These are phyloP conservation scores for Macaranga tanarius DNA, from an alignment of 441 rosid genomes.

Conservation along the genomic window DNA sequence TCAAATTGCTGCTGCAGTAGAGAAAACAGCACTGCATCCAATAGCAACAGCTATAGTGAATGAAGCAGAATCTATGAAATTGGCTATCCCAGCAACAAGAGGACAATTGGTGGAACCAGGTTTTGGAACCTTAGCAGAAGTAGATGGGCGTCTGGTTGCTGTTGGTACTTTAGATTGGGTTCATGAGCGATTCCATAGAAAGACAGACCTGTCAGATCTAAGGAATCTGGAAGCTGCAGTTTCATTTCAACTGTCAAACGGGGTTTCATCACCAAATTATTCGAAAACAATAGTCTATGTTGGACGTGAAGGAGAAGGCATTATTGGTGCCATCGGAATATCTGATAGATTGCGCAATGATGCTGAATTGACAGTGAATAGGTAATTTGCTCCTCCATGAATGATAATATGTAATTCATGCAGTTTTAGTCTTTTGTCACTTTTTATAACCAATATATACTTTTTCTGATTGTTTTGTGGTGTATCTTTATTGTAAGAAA, in stretches of 20 bases:
- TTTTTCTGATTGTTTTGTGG: neutral
- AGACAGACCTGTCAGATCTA: slow-evolving; percentile 41
- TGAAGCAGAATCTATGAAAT: slow-evolving; percentile 58
- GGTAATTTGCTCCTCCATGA: slow-evolving; percentile 41
- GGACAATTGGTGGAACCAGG: slow-evolving; percentile 93
- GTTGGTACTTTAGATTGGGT: slow-evolving; percentile 91
- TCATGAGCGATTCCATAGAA: slow-evolving; percentile 58
- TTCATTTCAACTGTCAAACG: slow-evolving; percentile 39
- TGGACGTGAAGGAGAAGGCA: slow-evolving; percentile 86
- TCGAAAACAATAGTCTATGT: slow-evolving; percentile 83
- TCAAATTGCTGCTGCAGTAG: slow-evolving; percentile 86
- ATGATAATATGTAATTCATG: neutral
- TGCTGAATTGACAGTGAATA: slow-evolving; percentile 68
- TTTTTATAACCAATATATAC: neutral
- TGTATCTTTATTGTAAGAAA: neutral
- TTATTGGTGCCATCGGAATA: slow-evolving; percentile 85
- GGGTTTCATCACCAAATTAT: slow-evolving; percentile 43
- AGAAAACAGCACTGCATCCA: slow-evolving; percentile 86
- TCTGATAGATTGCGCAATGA: slow-evolving; percentile 75
- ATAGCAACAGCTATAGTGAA: slow-evolving; percentile 80
- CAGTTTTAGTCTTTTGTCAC: neutral
- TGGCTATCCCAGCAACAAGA: slow-evolving; percentile 67
- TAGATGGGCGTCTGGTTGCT: slow-evolving; percentile 80
- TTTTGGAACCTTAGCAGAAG: slow-evolving; percentile 89
- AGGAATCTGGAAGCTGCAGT: slow-evolving; percentile 47